phyloP scores from a whole-genome alignment of 2,329 filamentous ascomycete species.

The Colletotrichum cuscutae region DNA sequence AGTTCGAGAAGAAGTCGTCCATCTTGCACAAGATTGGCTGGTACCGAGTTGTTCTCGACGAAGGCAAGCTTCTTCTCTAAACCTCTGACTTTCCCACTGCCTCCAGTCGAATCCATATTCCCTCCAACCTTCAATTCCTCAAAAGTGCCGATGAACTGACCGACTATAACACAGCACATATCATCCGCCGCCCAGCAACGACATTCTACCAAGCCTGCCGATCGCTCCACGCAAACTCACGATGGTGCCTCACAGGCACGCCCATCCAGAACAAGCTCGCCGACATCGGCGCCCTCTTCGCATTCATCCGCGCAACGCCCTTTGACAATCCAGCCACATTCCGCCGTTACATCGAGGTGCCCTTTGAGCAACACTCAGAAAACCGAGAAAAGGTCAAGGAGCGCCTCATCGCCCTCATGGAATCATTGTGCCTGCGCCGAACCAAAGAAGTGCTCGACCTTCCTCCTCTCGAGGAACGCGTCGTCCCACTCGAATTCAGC shows the following conservation, averaged over 20 bases:
- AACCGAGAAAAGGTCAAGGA: conserved; percentile 37
- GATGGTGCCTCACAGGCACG: conserved; percentile 65
- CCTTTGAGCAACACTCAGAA: conserved; percentile 45
- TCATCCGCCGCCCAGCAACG: conserved; percentile 56
- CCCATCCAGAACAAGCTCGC: conserved; percentile 64
- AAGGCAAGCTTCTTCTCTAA: conserved; percentile 46
- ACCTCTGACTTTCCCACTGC: too few species aligned
- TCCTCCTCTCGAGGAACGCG: conserved; percentile 39
- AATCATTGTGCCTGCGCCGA: conserved; percentile 53
- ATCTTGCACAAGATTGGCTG: conserved; percentile 49
- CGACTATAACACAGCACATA: conserved; percentile 51
- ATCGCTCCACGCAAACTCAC: conserved; percentile 52
- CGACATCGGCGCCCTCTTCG: conserved; percentile 61
- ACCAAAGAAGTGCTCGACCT: conserved; percentile 53
- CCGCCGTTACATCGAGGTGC: conserved; percentile 53
- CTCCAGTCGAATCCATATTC: too few species aligned
- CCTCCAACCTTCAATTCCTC: too few species aligned
- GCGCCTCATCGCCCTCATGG: conserved; percentile 46
- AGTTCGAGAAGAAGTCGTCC: conserved; percentile 39
- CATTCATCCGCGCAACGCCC: conserved; percentile 55
- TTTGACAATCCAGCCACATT: conserved; percentile 54
- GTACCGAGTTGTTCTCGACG: conserved; percentile 55
- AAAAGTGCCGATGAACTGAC: not conserved
- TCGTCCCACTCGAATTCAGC: conserved; percentile 45
- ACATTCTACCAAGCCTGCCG: conserved; percentile 53